Evolutionary conservation across 306 rosid species (phyloP).

Genomic region (Malus fusca): DNA sequence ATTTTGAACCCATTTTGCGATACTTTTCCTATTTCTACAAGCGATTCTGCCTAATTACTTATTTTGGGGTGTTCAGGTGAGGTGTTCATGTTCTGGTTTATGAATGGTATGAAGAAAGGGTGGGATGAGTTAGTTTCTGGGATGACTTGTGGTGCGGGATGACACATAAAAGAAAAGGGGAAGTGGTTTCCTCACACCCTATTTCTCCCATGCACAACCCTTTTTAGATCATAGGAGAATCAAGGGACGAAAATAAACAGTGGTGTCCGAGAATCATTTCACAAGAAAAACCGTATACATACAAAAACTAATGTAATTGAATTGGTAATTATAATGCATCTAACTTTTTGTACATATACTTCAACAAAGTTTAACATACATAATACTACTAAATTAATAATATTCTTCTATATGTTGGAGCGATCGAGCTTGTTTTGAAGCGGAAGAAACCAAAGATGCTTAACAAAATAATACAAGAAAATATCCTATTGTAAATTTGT

Average conservation of each 20-base stretch:
- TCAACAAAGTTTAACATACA: not conserved
- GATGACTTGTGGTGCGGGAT: not conserved
- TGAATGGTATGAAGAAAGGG: not conserved
- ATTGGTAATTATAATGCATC: not conserved
- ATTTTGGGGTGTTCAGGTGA: not conserved
- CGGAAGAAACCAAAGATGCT: too few species aligned
- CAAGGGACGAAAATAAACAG: not conserved
- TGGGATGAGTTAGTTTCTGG: not conserved
- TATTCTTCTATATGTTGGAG: not conserved
- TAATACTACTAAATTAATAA: not conserved
- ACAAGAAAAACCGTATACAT: not conserved
- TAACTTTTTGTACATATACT: not conserved
- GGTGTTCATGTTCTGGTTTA: not conserved
- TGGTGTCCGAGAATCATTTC: not conserved
- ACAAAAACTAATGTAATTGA: not conserved
- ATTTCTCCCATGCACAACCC: not conserved
- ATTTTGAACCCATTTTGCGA: not conserved
- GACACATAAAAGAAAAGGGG: not conserved
- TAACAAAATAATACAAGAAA: not conserved
- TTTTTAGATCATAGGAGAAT: not conserved
- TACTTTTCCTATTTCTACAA: not conserved
- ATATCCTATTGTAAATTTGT: not conserved
- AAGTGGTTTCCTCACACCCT: not conserved
- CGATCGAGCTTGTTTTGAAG: not conserved
- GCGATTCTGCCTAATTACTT: not conserved